Evolutionary conservation across 768 basidiomycete species (phyloP).

Genomic region (Kwoniella dendrophila): DNA sequence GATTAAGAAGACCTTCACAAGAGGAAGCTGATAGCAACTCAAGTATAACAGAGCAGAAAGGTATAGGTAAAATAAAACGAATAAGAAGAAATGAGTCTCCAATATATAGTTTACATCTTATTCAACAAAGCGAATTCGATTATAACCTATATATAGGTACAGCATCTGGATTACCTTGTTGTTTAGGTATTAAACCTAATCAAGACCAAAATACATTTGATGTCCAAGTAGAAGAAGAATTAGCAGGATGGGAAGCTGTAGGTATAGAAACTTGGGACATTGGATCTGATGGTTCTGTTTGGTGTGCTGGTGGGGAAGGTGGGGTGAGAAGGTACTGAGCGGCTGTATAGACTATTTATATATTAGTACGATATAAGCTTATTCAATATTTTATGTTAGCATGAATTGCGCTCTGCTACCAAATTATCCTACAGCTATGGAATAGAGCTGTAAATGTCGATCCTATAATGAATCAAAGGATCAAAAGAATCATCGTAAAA

Average conservation of each 20-base stretch:
- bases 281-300: slow-evolving; percentile 32
- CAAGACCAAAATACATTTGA: slow-evolving; percentile 18
- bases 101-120: slow-evolving; percentile 27
- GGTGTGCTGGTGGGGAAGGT: slow-evolving; percentile 54
- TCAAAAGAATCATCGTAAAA: background rate
- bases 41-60: background rate
- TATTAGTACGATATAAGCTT: too few relatives aligned
- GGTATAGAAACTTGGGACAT: slow-evolving; percentile 41
- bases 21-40: background rate
- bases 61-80: slow-evolving; percentile 7
- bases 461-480: too few relatives aligned
- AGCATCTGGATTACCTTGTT: slow-evolving; percentile 47
- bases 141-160: slow-evolving; percentile 46
- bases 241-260: slow-evolving; percentile 53
- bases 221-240: slow-evolving; percentile 42
- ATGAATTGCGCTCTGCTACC: too few relatives aligned
- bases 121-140: background rate
- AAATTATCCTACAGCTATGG: too few relatives aligned
- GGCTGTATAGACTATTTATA: too few relatives aligned
- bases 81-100: slow-evolving; percentile 46
- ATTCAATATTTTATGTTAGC: too few relatives aligned
- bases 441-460: too few relatives aligned
- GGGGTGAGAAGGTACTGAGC: slow-evolving; percentile 35
- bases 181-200: slow-evolving; percentile 27
- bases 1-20: slow-evolving; percentile 46